Percentiles rank a stretch among this genome's conserved stretches.
These are phyloP conservation scores for Hygrocybe punicea DNA, from an alignment of 768 basidiomycete species.

Conservation along the genomic window DNA sequence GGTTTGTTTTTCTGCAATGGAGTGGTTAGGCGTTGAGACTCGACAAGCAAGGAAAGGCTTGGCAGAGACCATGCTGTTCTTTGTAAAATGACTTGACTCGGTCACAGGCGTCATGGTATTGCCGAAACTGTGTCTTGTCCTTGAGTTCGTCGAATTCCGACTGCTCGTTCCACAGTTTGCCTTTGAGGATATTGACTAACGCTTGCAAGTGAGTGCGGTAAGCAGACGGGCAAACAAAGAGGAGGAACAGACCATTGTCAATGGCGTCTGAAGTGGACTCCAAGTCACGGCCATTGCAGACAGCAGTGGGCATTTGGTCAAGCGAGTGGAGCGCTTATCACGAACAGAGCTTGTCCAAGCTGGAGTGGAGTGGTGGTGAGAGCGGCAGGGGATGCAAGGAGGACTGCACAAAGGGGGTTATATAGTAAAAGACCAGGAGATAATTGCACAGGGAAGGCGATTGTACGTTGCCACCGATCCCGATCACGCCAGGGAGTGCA, in stretches of 20 bases:
- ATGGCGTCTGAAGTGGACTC: conserved; percentile 48
- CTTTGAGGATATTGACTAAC: conserved; percentile 68
- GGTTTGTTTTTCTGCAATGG: conserved; percentile 75
- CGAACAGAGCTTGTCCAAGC: too few species aligned
- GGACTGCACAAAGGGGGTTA: too few species aligned
- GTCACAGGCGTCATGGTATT: conserved; percentile 73
- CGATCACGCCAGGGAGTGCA: too few species aligned
- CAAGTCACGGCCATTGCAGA: conserved; percentile 34
- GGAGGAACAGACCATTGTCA: conserved; percentile 40
- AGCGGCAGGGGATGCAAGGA: too few species aligned
- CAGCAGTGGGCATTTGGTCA: conserved; percentile 25
- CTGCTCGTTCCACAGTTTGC: conserved; percentile 53
- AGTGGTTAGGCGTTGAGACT: not conserved
- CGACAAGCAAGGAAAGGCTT: not conserved
- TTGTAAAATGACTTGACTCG: conserved; percentile 76
- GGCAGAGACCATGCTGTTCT: conserved; percentile 63
- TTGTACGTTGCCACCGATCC: too few species aligned
- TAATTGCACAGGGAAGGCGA: too few species aligned
- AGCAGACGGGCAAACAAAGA: not conserved
- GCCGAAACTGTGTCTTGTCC: conserved; percentile 66
- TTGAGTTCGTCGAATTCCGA: conserved; percentile 58
- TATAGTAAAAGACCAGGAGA: too few species aligned
- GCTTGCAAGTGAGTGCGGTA: not conserved
- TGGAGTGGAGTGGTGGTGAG: too few species aligned
- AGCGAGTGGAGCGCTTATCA: not conserved